Base-by-base conservation (phyloP, 176 grass and related monocot genomes). In the Juncus inflexus region DNA sequence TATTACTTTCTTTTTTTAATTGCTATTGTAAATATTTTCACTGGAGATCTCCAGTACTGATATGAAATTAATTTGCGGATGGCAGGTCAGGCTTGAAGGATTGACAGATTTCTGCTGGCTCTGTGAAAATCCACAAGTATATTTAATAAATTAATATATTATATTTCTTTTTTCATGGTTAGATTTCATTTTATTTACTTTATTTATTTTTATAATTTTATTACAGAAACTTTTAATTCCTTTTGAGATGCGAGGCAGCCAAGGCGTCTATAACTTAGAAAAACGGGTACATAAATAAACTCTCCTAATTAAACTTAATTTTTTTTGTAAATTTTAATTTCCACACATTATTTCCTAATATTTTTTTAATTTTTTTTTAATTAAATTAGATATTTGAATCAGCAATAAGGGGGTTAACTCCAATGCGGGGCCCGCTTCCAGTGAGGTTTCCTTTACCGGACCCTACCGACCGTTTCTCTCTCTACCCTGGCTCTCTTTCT, bases 71-170 rank as follows among this genome's bases (percentile, higher is more conserved):
- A 28, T 39, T 4, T 66, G 35, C 66, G 47, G 35, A 71, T 49
- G 77, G 64, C 87, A 96, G 91, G 91, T 86, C 15, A 88, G 84
- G 63, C 82, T 96, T 2, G 87, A 96, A 83, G 87, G 74, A 4
- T 81, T 83, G 58, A 96, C 87, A 11, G 82, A 91, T 38, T 91
- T 88, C 15, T 96, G 91, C 45, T 96, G 91, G 91, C 74, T 96
- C 11, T 96, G 91, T 38, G 81, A 96, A 69, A 86, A 88, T 58
- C 84, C 87, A 2, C 84, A 96, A 75, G 84, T 90, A 12, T n/a
- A 53, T 37, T 37, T 40, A 0, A 15, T 37, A 7, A 58, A 42
- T 64, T 12, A 58, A 58, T 56, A 70, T 69, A 40, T 10, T 62
- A 28, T 37, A 69, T 28, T 28, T 28, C 19, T 28, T 28, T 28